These are phyloP conservation scores for Pseudozyma hubeiensis DNA, from an alignment of 1,284 basidiomycete genomes.

Conservation along the genomic window DNA sequence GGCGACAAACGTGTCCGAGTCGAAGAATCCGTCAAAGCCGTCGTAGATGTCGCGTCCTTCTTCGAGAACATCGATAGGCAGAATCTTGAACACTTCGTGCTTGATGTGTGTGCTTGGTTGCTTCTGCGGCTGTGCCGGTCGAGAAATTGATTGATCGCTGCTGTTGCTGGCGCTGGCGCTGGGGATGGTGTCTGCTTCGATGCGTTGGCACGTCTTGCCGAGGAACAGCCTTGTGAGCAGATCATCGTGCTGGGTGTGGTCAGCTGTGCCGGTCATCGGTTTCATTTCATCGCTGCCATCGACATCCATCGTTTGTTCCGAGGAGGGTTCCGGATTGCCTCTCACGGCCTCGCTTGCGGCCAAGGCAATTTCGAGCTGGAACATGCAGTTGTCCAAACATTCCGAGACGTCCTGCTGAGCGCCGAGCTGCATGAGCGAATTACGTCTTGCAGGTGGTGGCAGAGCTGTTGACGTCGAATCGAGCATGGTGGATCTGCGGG, in stretches of 20 bases:
- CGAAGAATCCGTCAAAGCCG: conserved; percentile 90
- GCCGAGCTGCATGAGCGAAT: conserved; percentile 72
- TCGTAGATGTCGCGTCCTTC: conserved; percentile 93
- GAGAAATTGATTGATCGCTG: conserved; percentile 6
- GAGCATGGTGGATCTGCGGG: conserved; percentile 11
- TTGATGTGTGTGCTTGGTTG: conserved; percentile 76
- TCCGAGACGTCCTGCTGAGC: conserved; percentile 97
- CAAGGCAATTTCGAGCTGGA: conserved; percentile 94
- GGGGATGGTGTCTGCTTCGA: conserved; percentile 37
- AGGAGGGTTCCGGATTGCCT: background rate
- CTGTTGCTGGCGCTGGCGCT: background rate
- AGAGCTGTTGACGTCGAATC: conserved; percentile 11
- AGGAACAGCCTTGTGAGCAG: conserved; percentile 54
- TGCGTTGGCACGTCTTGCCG: conserved; percentile 58
- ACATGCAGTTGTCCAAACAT: conserved; percentile 98
- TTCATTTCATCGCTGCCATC: conserved; percentile 13
- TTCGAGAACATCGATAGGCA: conserved; percentile 88
- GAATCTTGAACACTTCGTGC: conserved; percentile 90
- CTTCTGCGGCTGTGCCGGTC: conserved; percentile 34
- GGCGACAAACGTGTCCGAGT: conserved; percentile 80
- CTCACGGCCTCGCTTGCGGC: conserved; percentile 70
- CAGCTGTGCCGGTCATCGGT: background rate
- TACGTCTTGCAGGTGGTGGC: conserved; percentile 40
- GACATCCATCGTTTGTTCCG: conserved; percentile 30
- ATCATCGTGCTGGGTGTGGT: conserved; percentile 14